Base-by-base conservation (phyloP, 192 early-diverging fungal species). In the Mortierella antarctica region DNA sequence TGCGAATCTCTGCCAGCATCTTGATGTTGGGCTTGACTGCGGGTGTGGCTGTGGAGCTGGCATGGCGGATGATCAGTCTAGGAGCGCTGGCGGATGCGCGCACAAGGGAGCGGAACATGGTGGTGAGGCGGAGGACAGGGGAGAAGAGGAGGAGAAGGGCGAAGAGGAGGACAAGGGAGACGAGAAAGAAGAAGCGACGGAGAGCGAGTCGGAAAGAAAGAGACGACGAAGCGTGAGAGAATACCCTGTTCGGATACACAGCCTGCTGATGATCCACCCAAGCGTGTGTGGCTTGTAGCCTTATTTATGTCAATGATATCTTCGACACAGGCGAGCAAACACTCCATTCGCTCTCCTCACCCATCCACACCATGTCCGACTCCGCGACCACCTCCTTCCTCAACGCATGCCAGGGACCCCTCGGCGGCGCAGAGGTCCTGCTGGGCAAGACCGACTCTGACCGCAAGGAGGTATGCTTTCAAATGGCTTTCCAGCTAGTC, bases 11-110 rank as follows among this genome's bases (percentile, higher is more conserved):
- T 15, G 82, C 83, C 6, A 85, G 15, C 17, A 85, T 46, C 63
- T 75, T 72, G 47, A 82, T 82, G 63, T 74, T 71, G 57, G 83
- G 81, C 66, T 85, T 85, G 59, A 74, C 69, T 18, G 83, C 53
- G 0, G 60, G 41, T 51, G 68, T 39, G 14, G 80, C 51, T 5
- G 74, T 50, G 15, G 74, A 57, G 50, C 53, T 62, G 50, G 53
- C 55, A 67, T 72, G 60, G 39, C 74, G 74, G 49, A 65, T 7
- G 49, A 70, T 49, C 42, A 64, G 42, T 21, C 57, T 45, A 13
- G 64, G n/a, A 21, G 67, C 53, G 31, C n/a, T 41, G 0, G 69
- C 11, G 15, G 73, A 54, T 21, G 57, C 48, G 50, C 74, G 66
- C 47, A 79, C 20, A 49, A 79, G 21, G 6, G 75, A 67, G 62